phyloP scores from a whole-genome alignment of 306 rosid species.

The Geum urbanum region DNA sequence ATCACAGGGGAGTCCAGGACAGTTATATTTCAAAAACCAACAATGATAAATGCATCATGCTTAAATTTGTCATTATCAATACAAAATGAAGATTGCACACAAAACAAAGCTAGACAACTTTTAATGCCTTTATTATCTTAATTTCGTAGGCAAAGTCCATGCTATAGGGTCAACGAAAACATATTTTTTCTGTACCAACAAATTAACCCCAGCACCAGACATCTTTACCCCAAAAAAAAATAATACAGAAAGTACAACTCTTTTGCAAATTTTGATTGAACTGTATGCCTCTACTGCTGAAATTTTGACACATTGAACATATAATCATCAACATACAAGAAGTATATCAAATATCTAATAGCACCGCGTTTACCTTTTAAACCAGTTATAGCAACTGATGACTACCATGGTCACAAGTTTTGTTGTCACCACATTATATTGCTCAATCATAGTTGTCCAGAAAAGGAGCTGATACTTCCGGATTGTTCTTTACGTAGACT shows the following conservation, averaged over 20 bases:
- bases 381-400: not conserved
- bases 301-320: not conserved
- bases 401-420: not conserved
- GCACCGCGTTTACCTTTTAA: not conserved
- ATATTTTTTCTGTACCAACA: not conserved
- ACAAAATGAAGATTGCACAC: not conserved
- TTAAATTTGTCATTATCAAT: not conserved
- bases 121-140: not conserved
- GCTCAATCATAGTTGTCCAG: not conserved
- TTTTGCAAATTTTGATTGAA: not conserved
- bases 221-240: not conserved
- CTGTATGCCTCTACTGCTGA: not conserved
- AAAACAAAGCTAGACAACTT: not conserved
- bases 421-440: not conserved
- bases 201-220: not conserved
- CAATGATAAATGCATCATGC: not conserved
- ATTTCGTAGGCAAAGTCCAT: conserved; percentile 3
- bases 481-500: not conserved
- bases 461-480: not conserved
- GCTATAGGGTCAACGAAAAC: not conserved
- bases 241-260: too few relatives aligned
- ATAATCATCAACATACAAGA: not conserved
- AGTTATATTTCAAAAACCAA: not conserved
- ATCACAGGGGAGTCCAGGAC: not conserved
- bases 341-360: not conserved